phyloP scores from a whole-genome alignment of 805 yeast species.

The Wickerhamomyces sydowiorum region DNA sequence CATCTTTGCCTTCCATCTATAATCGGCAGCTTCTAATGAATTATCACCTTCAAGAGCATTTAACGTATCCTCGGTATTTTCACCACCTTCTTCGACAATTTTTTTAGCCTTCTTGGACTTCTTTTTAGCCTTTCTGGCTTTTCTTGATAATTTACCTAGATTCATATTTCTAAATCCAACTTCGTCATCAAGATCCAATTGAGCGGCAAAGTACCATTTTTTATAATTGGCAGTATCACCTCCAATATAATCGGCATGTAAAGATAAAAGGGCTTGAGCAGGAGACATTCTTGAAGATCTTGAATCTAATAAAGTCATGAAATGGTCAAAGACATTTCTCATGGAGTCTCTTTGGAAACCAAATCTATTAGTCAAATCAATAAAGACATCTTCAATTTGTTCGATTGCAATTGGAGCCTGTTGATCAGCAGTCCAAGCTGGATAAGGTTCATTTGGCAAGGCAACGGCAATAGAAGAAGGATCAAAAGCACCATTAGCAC shows the following conservation, averaged over 20 bases:
- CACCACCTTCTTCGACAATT: conserved; percentile 63
- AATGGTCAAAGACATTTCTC: conserved; percentile 88
- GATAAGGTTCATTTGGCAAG: conserved; percentile 88
- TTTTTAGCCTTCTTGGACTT: conserved; percentile 72
- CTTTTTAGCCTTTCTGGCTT: conserved; percentile 76
- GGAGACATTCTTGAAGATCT: conserved; percentile 88
- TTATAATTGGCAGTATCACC: conserved; percentile 82
- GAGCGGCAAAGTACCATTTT: conserved; percentile 88
- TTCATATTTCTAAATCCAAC: conserved; percentile 80
- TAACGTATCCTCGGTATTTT: conserved; percentile 51
- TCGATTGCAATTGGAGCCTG: conserved; percentile 82
- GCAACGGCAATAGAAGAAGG: conserved; percentile 62
- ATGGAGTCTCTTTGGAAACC: conserved; percentile 91
- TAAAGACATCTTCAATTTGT: conserved; percentile 82
- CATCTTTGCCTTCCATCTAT: conserved; percentile 82
- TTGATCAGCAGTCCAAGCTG: conserved; percentile 98
- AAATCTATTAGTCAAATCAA: conserved; percentile 75
- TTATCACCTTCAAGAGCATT: conserved; percentile 76
- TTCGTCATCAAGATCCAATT: conserved; percentile 78
- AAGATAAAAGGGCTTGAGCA: conserved; percentile 73
- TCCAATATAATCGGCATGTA: conserved; percentile 86
- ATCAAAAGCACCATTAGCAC: conserved; percentile 52
- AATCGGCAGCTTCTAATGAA: conserved; percentile 77
- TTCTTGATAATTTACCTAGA: conserved; percentile 68
- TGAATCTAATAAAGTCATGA: conserved; percentile 78